These are phyloP conservation scores for Aureobasidium lini DNA, from an alignment of 2,329 filamentous ascomycete genomes.

Conservation along the genomic window DNA sequence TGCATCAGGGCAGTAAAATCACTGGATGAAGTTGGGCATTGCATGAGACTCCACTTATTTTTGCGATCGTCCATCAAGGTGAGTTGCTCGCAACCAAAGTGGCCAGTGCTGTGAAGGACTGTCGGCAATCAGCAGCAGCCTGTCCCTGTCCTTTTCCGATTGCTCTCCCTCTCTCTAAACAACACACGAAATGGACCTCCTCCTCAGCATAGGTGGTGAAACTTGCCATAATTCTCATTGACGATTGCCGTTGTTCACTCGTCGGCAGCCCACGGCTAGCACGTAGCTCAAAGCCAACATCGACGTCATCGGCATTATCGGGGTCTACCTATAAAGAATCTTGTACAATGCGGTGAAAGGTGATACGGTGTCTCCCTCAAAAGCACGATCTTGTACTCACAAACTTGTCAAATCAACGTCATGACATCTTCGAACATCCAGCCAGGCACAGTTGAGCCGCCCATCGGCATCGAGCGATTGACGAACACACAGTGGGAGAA, in stretches of 20 bases:
- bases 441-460: constrained; percentile 1
- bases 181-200: background rate
- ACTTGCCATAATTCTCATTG: background rate
- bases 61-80: constrained; percentile 7
- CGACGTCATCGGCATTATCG: background rate
- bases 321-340: background rate
- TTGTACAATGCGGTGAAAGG: background rate
- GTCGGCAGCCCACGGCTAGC: background rate
- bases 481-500: constrained; percentile 22
- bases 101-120: background rate
- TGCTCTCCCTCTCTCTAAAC: background rate
- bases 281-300: background rate
- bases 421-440: constrained; percentile 7
- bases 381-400: background rate
- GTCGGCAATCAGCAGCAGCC: background rate
- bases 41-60: background rate
- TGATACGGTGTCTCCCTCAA: background rate
- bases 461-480: constrained; percentile 11
- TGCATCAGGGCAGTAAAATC: background rate
- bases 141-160: background rate
- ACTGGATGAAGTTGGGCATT: background rate
- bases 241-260: background rate
- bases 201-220: background rate
- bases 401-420: background rate
- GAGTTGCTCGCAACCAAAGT: background rate